Evolutionary conservation across 1,284 basidiomycete genomes (phyloP).

Genomic region (Chondrostereum purpureum): DNA sequence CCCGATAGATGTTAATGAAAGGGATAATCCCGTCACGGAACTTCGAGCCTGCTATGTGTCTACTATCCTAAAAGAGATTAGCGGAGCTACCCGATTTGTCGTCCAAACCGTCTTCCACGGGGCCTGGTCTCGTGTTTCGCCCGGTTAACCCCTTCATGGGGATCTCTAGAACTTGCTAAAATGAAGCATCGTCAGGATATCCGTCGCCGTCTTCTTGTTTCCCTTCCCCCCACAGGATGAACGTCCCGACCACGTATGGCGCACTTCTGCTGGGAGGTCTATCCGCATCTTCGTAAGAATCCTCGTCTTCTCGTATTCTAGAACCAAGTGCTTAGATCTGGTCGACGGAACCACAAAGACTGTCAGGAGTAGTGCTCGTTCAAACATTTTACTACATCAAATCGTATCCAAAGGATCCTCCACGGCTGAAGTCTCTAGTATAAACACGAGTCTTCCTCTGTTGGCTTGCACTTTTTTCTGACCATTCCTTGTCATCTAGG

Average conservation of each 20-base stretch:
- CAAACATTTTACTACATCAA: slow-evolving; percentile 17
- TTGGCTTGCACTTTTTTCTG: not conserved
- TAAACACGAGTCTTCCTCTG: not conserved
- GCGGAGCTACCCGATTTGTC: no score
- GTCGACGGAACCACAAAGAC: slow-evolving; percentile 1
- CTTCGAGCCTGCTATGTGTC: no score
- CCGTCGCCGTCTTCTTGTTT: no score
- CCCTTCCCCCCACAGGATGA: no score
- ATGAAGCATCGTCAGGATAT: no score
- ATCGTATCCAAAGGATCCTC: slow-evolving; percentile 10
- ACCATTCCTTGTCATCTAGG: slow-evolving; percentile 3
- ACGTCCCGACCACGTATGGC: slow-evolving; percentile 15
- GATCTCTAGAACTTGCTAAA: no score
- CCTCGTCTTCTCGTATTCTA: not conserved
- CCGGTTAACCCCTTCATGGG: no score
- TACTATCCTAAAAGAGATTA: no score
- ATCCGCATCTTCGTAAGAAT: slow-evolving; percentile 16
- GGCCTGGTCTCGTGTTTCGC: no score
- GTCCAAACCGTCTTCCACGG: no score
- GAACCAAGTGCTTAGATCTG: not conserved
- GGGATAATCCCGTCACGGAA: no score
- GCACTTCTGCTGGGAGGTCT: slow-evolving; percentile 17
- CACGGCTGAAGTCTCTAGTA: slow-evolving; percentile 11
- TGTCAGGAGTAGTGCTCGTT: slow-evolving; percentile 15
- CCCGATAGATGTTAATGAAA: no score